Conservation (phyloP, 345 rosid genomes). For the Arabidopsis arenosa region DNA sequence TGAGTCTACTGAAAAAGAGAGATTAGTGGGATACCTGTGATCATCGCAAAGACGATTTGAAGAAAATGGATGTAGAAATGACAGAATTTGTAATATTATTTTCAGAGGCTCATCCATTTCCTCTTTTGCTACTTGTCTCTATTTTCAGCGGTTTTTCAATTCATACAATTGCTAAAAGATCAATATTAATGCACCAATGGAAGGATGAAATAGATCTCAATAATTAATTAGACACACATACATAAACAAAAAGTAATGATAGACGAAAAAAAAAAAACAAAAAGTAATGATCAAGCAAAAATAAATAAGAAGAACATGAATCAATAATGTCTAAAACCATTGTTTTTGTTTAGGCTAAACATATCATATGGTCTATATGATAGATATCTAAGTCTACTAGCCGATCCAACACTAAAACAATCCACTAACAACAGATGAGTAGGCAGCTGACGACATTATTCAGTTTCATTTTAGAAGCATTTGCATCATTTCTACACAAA, state of each 20-base stretch:
- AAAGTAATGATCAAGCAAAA: background rate
- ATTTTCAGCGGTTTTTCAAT: background rate
- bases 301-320: too few species aligned
- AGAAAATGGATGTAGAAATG: too few species aligned
- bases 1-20: background rate
- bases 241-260: background rate
- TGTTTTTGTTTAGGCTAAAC: background rate
- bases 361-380: background rate
- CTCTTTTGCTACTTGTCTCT: too few species aligned
- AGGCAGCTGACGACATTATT: background rate
- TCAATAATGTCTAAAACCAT: too few species aligned
- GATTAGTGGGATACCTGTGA: slow-evolving; percentile 20
- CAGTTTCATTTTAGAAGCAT: slow-evolving; percentile 5
- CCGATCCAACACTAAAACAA: background rate
- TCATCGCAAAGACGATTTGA: background rate
- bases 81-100: too few species aligned
- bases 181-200: too few species aligned
- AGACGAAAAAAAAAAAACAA: too few species aligned
- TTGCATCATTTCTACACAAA: slow-evolving; percentile 10
- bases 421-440: background rate
- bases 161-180: background rate
- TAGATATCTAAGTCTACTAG: background rate
- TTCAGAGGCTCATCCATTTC: too few species aligned
- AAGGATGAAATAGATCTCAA: too few species aligned
- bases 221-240: too few species aligned